Evolutionary conservation across 495 filamentous ascomycete species (phyloP).

Genomic region (Xylaria curta): DNA sequence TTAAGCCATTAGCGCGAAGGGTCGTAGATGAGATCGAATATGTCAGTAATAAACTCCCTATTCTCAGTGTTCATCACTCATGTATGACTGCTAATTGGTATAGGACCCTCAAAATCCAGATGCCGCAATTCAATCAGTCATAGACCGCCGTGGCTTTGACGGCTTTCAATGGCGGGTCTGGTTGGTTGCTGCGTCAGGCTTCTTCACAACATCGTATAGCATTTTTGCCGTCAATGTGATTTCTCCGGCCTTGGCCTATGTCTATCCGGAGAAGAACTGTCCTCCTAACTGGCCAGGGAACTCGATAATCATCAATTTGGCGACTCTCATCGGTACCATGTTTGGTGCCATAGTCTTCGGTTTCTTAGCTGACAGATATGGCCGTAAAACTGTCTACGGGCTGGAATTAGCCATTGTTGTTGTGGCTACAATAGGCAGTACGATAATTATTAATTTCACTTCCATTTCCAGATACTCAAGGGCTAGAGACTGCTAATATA

Average conservation of each 20-base stretch:
- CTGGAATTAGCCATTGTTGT: constrained; percentile 66
- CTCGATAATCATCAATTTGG: constrained; percentile 57
- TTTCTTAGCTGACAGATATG: constrained; percentile 65
- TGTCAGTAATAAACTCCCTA: neutral
- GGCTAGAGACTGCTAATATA: neutral
- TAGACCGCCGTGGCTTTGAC: constrained; percentile 37
- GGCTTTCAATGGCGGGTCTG: constrained; percentile 46
- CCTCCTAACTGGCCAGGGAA: constrained; percentile 14
- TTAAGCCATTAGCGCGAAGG: neutral
- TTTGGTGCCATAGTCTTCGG: constrained; percentile 69
- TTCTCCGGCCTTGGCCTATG: constrained; percentile 61
- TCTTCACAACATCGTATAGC: constrained; percentile 72
- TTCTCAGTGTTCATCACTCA: neutral
- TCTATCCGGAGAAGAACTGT: constrained; percentile 58
- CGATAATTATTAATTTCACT: constrained; percentile 31
- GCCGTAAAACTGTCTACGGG: constrained; percentile 70
- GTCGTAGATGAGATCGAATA: constrained; percentile 12
- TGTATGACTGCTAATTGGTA: neutral
- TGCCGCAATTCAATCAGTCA: constrained; percentile 33
- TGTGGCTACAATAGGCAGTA: constrained; percentile 61
- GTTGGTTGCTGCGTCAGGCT: constrained; percentile 68
- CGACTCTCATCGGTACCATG: constrained; percentile 63
- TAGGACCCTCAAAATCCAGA: constrained; percentile 35
- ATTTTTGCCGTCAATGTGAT: constrained; percentile 65
- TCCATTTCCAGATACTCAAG: constrained; percentile 33